Base-by-base conservation (phyloP, 2,329 filamentous ascomycete genomes). In the Hypoxylon sp. region DNA sequence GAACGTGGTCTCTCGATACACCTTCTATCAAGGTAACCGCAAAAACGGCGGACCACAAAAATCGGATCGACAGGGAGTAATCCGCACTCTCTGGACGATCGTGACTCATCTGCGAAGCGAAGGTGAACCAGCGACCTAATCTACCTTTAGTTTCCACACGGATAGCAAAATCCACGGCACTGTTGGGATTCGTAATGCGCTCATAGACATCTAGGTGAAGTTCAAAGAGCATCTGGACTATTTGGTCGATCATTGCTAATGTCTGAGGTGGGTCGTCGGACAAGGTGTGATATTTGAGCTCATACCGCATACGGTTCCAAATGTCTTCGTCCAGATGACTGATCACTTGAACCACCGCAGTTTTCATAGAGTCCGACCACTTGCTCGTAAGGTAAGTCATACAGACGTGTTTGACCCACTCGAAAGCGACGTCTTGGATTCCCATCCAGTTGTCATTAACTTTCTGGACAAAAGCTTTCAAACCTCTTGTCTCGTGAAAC, bases 121-220 rank as follows among this genome's bases (percentile, higher is more conserved):
- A 74, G 62, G 82, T 79, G 41, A 86, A 79, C 87, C 87, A 89
- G 41, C 85, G 79, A 2, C 80, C 80, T 1, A 89, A 78, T 5
- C 85, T 81, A 19, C 81, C 79, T 61, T 83, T 85, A 5, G 85
- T 85, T 68, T 86, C 83, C 30, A 83, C 73, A 1, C 84, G 81
- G 10, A 83, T 83, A 4, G 76, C 78, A 50, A 81, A 81, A 53
- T 87, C 84, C 19, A 86, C 86, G 6, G 82, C 82, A 61, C 84
- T 87, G 72, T 82, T 87, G 1, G 86, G 85, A 62, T 87, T 87
- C 9, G 83, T 87, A 60, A 87, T 85, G 48, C 85, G 81, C 64
- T 89, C 86, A 68, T 87, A 89, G 5, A 89, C 83, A 67, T 90
- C 88, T 9, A 90, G 80, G 63, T 89, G 86, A 4, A 90, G 81